Conservation (phyloP, 345 rosid species). For the Eucalyptus melliodora region DNA sequence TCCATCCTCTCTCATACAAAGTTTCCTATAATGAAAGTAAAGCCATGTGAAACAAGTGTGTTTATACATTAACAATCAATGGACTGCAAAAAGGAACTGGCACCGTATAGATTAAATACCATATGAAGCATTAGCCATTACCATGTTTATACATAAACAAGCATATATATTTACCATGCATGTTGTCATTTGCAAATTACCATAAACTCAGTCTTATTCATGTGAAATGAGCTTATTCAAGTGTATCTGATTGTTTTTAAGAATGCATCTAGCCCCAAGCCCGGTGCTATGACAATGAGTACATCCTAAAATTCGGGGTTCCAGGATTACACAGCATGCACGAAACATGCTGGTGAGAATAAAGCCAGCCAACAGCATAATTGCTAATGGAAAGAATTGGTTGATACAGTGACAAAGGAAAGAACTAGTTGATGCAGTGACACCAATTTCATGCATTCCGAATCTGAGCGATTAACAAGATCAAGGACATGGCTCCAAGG, state of each 20-base stretch:
- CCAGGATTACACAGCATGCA: not conserved
- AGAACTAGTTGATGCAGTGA: not conserved
- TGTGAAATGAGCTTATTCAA: not conserved
- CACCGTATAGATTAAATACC: not conserved
- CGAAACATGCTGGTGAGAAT: not conserved
- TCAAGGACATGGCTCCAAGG: not conserved
- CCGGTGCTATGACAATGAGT: not conserved
- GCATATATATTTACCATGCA: not conserved
- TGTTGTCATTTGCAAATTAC: not conserved
- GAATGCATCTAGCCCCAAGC: not conserved
- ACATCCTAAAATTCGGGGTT: not conserved
- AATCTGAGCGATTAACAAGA: not conserved
- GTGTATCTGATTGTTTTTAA: not conserved
- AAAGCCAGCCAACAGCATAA: not conserved
- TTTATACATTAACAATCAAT: not conserved
- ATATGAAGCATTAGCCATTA: not conserved
- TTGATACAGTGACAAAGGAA: not conserved
- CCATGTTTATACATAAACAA: not conserved
- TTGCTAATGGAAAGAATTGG: not conserved
- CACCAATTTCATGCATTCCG: not conserved
- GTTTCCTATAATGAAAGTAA: conserved; percentile 43
- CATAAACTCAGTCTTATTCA: not conserved
- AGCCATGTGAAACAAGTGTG: not conserved
- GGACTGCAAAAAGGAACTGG: not conserved
- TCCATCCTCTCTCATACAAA: conserved; percentile 99